phyloP scores from a whole-genome alignment of 2,329 filamentous ascomycete genomes.

The Xylariaceae sp. region DNA sequence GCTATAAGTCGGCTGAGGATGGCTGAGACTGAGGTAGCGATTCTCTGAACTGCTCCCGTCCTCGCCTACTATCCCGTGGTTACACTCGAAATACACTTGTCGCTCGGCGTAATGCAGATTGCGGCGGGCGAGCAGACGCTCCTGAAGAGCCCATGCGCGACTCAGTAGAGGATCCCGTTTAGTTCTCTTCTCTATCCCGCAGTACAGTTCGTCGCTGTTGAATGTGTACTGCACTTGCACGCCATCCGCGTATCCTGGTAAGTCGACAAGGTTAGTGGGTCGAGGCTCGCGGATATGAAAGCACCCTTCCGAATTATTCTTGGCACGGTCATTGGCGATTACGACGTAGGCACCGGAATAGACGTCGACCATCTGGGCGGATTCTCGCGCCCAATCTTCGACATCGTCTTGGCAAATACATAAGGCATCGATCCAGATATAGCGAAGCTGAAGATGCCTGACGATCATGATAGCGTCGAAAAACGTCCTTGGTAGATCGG shows the following conservation, averaged over 20 bases:
- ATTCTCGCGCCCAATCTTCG: constrained; percentile 7
- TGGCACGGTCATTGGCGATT: constrained; percentile 21
- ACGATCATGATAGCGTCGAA: not conserved
- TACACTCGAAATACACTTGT: constrained; percentile 16
- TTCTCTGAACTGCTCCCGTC: not conserved
- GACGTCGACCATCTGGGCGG: not conserved
- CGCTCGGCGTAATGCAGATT: constrained; percentile 9
- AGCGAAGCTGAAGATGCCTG: not conserved
- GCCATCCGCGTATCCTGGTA: constrained; percentile 10
- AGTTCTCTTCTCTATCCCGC: not conserved
- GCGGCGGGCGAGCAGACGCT: constrained; percentile 7
- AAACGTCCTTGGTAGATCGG: constrained; percentile 12
- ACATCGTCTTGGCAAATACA: constrained; percentile 7
- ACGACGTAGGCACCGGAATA: constrained; percentile 7
- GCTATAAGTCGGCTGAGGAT: no score
- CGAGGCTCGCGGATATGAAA: not conserved
- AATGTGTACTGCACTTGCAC: constrained; percentile 1
- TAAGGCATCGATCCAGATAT: constrained; percentile 3
- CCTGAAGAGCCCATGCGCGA: constrained; percentile 13
- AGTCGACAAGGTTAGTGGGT: not conserved
- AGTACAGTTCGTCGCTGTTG: constrained; percentile 1
- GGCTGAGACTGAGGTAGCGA: not conserved
- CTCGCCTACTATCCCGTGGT: constrained; percentile 4
- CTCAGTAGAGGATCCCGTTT: not conserved
- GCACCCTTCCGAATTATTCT: constrained; percentile 6